Conservation (phyloP, 106 monocot species). For the Acanthochlamys bracteata region DNA sequence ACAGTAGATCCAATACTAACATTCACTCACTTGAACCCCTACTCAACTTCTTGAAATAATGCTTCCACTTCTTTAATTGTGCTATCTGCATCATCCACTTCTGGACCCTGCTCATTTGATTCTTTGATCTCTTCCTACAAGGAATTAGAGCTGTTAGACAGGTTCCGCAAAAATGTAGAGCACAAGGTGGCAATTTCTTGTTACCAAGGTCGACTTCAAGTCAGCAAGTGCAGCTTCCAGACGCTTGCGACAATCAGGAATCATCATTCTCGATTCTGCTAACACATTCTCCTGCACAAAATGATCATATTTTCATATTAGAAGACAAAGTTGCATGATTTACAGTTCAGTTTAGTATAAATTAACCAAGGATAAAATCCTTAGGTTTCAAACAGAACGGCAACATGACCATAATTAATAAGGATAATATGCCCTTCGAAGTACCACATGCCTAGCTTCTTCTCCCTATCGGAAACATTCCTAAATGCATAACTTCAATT, state of each 20-base stretch:
- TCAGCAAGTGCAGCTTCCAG: slow-evolving; percentile 77
- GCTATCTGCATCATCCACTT: slow-evolving; percentile 66
- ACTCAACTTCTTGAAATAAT: slow-evolving; percentile 44
- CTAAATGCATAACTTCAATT: no score
- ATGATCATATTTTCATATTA: background rate
- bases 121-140: slow-evolving; percentile 75
- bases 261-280: slow-evolving; percentile 98
- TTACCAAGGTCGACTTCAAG: slow-evolving; percentile 70
- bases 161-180: background rate
- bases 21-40: slow-evolving; percentile 2
- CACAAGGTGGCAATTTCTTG: background rate
- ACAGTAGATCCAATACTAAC: background rate
- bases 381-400: no score
- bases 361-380: no score
- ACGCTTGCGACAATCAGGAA: slow-evolving; percentile 86
- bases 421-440: no score
- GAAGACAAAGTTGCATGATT: no score
- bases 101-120: slow-evolving; percentile 45
- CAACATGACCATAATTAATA: no score
- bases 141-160: background rate
- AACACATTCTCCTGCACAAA: slow-evolving; percentile 70
- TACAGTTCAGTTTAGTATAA: no score
- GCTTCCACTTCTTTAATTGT: slow-evolving; percentile 59
- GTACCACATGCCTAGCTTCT: no score
- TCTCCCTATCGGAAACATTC: no score